Evolutionary conservation across 805 yeast genomes (phyloP), one percentile per base, ranked within the genome.

Genomic region (Candida railenensis): DNA sequence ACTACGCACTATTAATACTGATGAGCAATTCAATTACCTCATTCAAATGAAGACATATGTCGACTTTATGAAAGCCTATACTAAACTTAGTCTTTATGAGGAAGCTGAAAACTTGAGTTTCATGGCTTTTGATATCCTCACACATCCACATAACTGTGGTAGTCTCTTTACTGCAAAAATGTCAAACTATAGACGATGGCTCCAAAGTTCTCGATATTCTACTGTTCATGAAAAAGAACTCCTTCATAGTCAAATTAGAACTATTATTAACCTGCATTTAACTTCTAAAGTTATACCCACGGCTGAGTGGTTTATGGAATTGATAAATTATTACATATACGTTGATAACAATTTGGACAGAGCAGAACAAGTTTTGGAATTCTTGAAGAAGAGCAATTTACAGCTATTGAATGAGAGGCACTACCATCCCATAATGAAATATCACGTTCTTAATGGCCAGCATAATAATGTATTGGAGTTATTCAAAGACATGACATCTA

Each of bases 401-500:
- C 56, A 54, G 34, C 37, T 54, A 1, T 46, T 64, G 14, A 39
- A 39, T 3, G 74, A 71, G 44, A 41, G 47, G 16, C 63, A 59
- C 38, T 70, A 54, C 50, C 42, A 57, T 3, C 73, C 74, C 3
- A 59, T 69, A 22, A 53, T 70, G 42, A 51, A 55, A 36, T 49
- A 54, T 45, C 55, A 34, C 19, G 56, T 42, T 47, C 62, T 3
- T 44, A 42, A 18, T 50, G 50, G 8, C 53, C 57, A 4, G 54
- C 52, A 21, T 41, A 50, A 61, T 1, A 53, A 58, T 21, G 58
- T 66, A 9, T 53, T 71, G 41, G 56, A 61, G 12, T 32, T 67
- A 4, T 71, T 69, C 48, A 59, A 64, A 39, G 58, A 60, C 20
- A 69, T 72, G 75, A 68, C 61, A 3, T 51, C 53, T 3, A 46